These are phyloP conservation scores for Brassica incana DNA, from an alignment of 345 rosid genomes.

Conservation along the genomic window DNA sequence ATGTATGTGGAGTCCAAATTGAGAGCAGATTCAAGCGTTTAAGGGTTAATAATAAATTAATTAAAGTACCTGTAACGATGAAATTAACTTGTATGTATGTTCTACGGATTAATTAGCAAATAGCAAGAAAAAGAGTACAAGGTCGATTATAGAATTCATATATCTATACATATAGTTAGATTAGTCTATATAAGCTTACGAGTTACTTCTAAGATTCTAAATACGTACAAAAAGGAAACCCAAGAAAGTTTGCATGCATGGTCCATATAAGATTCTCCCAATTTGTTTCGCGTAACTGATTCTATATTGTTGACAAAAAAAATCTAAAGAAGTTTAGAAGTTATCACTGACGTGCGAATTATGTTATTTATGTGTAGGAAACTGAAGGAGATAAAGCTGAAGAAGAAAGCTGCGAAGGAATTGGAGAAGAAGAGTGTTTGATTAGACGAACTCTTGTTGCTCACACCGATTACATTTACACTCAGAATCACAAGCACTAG, in stretches of 20 bases:
- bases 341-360: background rate
- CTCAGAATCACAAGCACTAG: conserved; percentile 45
- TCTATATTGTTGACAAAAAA: background rate
- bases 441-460: conserved; percentile 49
- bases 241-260: conserved; percentile 22
- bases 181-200: conserved; percentile 7
- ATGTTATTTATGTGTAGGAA: conserved; percentile 22
- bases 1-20: background rate
- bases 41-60: background rate
- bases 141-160: background rate
- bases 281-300: background rate
- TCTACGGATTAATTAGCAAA: background rate
- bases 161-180: background rate
- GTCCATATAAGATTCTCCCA: background rate
- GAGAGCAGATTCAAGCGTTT: background rate
- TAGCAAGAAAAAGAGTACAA: background rate
- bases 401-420: conserved; percentile 49
- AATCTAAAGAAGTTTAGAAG: background rate
- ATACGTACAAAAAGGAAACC: background rate
- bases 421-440: conserved; percentile 60
- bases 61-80: background rate
- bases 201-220: background rate
- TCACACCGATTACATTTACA: conserved; percentile 56
- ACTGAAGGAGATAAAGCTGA: conserved; percentile 26
- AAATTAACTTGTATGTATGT: conserved; percentile 7